These are phyloP conservation scores for Lodderomyces elongisporus DNA, from an alignment of 1,139 yeast genomes.

Conservation along the genomic window DNA sequence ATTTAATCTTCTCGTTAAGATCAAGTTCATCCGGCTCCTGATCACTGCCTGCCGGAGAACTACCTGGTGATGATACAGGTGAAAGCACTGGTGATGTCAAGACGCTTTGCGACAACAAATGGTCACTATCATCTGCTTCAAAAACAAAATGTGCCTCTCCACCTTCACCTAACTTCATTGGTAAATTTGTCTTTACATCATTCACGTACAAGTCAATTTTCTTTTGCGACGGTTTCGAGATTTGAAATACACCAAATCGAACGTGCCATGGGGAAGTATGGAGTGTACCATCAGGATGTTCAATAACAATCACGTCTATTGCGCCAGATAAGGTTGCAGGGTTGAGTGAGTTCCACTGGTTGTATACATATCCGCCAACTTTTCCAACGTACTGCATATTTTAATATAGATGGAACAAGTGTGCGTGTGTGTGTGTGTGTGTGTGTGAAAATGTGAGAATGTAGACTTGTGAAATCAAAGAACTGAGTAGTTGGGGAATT, in stretches of 20 bases:
- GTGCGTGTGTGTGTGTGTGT: too few relatives aligned
- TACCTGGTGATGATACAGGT: constrained; percentile 66
- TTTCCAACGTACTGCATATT: constrained; percentile 93
- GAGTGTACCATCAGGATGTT: constrained; percentile 74
- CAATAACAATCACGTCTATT: constrained; percentile 94
- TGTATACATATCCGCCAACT: constrained; percentile 90
- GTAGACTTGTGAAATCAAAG: too few relatives aligned
- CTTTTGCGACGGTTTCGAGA: constrained; percentile 92
- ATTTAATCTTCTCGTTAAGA: constrained; percentile 25
- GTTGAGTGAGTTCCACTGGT: constrained; percentile 94
- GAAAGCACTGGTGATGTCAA: constrained; percentile 91
- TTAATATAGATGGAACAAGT: too few relatives aligned
- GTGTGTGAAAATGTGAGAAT: too few relatives aligned
- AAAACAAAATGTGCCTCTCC: constrained; percentile 98
- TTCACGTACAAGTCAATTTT: constrained; percentile 86
- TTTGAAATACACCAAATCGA: constrained; percentile 89
- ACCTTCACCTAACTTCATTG: constrained; percentile 95
- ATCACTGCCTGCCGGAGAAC: constrained; percentile 25
- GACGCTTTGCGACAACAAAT: constrained; percentile 59
- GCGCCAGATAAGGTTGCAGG: constrained; percentile 98
- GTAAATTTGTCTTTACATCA: constrained; percentile 73
- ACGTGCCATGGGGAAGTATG: constrained; percentile 97
- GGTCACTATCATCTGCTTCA: constrained; percentile 69
- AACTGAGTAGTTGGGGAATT: too few relatives aligned
- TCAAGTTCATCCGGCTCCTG: constrained; percentile 31